A percentile compares a stretch with the other conserved stretches of the same genome.
phyloP scores from a whole-genome alignment of 306 rosid genomes.

The Dalbergia cultrata region DNA sequence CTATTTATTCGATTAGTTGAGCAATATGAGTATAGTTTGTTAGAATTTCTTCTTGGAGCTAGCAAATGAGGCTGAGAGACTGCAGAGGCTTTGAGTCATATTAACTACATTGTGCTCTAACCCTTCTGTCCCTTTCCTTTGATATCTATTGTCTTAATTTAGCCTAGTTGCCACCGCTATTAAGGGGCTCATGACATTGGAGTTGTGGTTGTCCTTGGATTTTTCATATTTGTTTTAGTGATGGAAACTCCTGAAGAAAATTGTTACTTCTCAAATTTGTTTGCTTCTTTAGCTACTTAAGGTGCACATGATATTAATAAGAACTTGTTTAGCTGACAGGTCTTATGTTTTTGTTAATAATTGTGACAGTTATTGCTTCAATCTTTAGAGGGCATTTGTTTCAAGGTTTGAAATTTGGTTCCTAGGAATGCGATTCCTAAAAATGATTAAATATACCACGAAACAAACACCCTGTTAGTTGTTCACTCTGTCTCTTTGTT shows the following conservation, averaged over 20 bases:
- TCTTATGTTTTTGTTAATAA: background rate
- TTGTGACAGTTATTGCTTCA: conserved; percentile 1
- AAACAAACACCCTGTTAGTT: too few species aligned
- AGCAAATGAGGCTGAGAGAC: conserved; percentile 65
- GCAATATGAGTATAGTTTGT: conserved; percentile 4
- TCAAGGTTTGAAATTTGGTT: too few species aligned
- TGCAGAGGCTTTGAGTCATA: conserved; percentile 71
- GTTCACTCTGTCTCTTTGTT: background rate
- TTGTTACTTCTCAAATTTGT: background rate
- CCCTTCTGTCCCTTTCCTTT: background rate
- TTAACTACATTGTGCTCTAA: background rate
- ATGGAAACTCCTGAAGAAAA: background rate
- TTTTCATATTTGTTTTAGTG: background rate
- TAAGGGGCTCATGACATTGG: conserved; percentile 14
- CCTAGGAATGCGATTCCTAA: too few species aligned
- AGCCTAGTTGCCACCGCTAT: conserved; percentile 3
- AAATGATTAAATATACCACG: too few species aligned
- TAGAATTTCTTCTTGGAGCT: conserved; percentile 22
- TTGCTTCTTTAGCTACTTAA: background rate
- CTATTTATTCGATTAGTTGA: conserved; percentile 9
- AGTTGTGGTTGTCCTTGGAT: background rate
- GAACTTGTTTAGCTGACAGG: too few species aligned
- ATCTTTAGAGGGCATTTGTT: too few species aligned
- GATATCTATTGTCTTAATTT: background rate
- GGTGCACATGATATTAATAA: background rate